These are phyloP conservation scores for Cenchrus purpureus DNA, from an alignment of 176 grass and related monocot species.

Conservation along the genomic window DNA sequence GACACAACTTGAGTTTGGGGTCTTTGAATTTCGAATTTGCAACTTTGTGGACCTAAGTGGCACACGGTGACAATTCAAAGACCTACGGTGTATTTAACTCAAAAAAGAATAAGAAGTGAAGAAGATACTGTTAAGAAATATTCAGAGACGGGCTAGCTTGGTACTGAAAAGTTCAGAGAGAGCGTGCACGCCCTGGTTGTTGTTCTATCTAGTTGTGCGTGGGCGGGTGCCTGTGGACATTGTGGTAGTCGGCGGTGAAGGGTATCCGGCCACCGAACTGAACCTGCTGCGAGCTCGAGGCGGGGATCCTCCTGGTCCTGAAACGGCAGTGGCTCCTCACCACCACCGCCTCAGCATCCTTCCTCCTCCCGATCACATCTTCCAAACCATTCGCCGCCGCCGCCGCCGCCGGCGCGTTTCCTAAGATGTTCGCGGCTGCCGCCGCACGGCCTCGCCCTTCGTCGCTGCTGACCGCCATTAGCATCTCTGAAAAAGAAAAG, in stretches of 20 bases:
- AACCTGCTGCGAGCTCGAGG: too few relatives aligned
- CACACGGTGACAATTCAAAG: too few relatives aligned
- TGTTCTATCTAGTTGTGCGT: constrained; percentile 59
- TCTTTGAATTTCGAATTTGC: too few relatives aligned
- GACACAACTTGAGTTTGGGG: too few relatives aligned
- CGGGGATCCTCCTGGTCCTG: constrained; percentile 30
- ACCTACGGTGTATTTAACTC: too few relatives aligned
- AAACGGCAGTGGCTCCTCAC: constrained; percentile 3
- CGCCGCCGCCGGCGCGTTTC: not conserved
- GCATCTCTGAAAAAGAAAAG: constrained; percentile 12
- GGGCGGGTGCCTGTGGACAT: constrained; percentile 50
- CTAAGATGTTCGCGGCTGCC: not conserved
- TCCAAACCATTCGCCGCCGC: not conserved
- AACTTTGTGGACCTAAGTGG: too few relatives aligned
- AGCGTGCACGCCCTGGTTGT: too few relatives aligned
- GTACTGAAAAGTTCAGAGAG: not conserved
- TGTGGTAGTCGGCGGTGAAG: constrained; percentile 77
- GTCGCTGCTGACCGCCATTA: not conserved
- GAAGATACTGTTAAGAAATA: not conserved
- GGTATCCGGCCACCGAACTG: constrained; percentile 51
- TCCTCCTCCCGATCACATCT: not conserved
- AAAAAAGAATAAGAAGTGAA: too few relatives aligned
- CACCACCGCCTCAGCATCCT: not conserved
- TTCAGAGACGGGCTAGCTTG: constrained; percentile 1
- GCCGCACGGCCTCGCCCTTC: not conserved